phyloP scores from a whole-genome alignment of 2,329 filamentous ascomycete genomes.

The Alternaria incomplexa region DNA sequence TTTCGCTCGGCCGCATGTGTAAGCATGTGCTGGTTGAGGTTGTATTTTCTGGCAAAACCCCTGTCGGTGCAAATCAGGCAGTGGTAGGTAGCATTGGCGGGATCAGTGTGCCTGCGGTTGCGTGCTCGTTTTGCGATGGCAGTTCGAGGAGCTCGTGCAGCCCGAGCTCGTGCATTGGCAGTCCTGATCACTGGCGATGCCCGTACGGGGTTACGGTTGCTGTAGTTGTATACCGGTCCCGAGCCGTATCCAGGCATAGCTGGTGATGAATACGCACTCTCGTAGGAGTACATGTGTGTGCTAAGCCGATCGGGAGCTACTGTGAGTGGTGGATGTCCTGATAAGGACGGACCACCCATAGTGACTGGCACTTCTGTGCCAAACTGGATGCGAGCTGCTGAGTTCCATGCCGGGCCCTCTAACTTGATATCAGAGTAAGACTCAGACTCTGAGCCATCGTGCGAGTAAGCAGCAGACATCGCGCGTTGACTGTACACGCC shows the following conservation, averaged over 20 bases:
- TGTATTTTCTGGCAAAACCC: constrained; percentile 82
- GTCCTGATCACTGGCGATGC: constrained; percentile 17
- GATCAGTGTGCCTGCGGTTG: constrained; percentile 26
- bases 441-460: constrained; percentile 34
- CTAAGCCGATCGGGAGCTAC: constrained; percentile 42
- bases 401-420: constrained; percentile 35
- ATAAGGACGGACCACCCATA: constrained; percentile 12
- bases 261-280: constrained; percentile 29
- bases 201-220: constrained; percentile 12
- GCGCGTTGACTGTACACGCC: constrained; percentile 36
- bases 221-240: constrained; percentile 18
- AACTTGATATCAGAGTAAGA: constrained; percentile 36
- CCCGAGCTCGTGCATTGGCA: constrained; percentile 17
- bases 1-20: constrained; percentile 77
- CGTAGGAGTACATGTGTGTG: constrained; percentile 30
- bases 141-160: not conserved
- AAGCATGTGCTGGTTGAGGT: constrained; percentile 85
- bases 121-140: constrained; percentile 11
- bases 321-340: constrained; percentile 32
- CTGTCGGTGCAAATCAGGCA: constrained; percentile 75
- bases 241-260: constrained; percentile 28
- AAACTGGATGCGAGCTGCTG: constrained; percentile 24
- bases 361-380: constrained; percentile 18
- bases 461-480: constrained; percentile 44
- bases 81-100: constrained; percentile 56